Evolutionary conservation across 345 rosid genomes (phyloP).

Genomic region (Capsella bursapastoris): DNA sequence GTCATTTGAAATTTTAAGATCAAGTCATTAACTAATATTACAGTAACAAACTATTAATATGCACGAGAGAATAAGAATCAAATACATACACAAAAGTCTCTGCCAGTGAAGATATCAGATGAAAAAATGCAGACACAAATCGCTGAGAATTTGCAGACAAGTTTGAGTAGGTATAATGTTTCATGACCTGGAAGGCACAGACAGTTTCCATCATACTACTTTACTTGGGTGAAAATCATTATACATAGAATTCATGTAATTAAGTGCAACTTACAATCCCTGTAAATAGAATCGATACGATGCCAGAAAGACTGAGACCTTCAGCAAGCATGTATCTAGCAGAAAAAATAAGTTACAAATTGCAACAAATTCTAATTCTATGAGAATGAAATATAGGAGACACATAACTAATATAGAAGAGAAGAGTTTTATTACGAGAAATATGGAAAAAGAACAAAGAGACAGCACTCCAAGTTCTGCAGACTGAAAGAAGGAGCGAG

Average conservation of each 20-base stretch:
- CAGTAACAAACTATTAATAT: slow-evolving; percentile 22
- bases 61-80: slow-evolving; percentile 14
- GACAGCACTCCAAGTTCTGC: slow-evolving; percentile 98
- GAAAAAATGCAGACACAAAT: slow-evolving; percentile 92
- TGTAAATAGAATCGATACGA: slow-evolving; percentile 93
- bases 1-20: slow-evolving; percentile 37
- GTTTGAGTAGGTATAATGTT: slow-evolving; percentile 91
- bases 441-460: slow-evolving; percentile 94
- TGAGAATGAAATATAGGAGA: slow-evolving; percentile 13
- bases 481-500: slow-evolving; percentile 58
- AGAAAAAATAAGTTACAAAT: slow-evolving; percentile 25
- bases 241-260: slow-evolving; percentile 3
- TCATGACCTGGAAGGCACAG: slow-evolving; percentile 64
- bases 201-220: slow-evolving; percentile 9
- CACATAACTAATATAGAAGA: slow-evolving; percentile 15
- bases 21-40: slow-evolving; percentile 16
- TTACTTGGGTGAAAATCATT: slow-evolving; percentile 5
- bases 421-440: slow-evolving; percentile 61
- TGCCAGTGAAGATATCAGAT: slow-evolving; percentile 94
- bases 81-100: slow-evolving; percentile 87
- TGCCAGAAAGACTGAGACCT: slow-evolving; percentile 99
- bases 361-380: slow-evolving; percentile 2
- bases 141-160: slow-evolving; percentile 91
- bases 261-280: slow-evolving; percentile 75
- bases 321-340: slow-evolving; percentile 98